Evolutionary conservation across 768 basidiomycete genomes (phyloP), one percentile per base, ranked within the genome.

Genomic region (Rubroboletus pulcherrimus): DNA sequence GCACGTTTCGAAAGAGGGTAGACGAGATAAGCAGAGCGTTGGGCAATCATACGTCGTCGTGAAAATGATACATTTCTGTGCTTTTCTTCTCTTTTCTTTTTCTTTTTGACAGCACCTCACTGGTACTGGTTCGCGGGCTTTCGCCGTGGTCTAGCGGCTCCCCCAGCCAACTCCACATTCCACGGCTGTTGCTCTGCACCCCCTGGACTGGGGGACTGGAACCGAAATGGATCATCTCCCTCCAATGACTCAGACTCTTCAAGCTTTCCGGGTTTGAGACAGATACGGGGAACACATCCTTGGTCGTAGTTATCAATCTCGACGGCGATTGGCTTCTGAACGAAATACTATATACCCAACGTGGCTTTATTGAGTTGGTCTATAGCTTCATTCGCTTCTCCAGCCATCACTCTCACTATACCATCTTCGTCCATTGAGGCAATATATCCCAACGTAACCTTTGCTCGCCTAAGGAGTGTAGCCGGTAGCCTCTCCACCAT

Each of bases 231-330:
- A 81, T 61, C 59, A 38, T 54, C 75, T 85, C 89, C 79, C 87
- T 78, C 60, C 74, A 83, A 87, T 93, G 93, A 93, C 91, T 89
- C 84, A 84, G 83, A 74, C 82, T 75, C 77, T 74, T 71, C 55
- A 66, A 89, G 81, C 74, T 66, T 60, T 74, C 84, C 74, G 75
- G 76, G 74, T 77, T 77, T 87, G 86, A 83, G 92, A 95, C 92
- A 95, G 93, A 93, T 95, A 93, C 91, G 92, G 81, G 89, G 90
- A 77, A 54, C 38, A 71, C 68, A 71, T 66, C 3, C 19, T 44
- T 53, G 29, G n/a, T 30, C 8, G 12, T 47, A 21, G 21, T 26
- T 11, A 31, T 38, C 12, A 17, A 33, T 4, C 5, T 40, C 17
- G 45, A 38, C 5, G 7, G 26, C 24, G 8, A 26, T 14, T 42